These are phyloP conservation scores for Trichoderma sp. DNA, from an alignment of 2,329 filamentous ascomycete species.

Conservation along the genomic window DNA sequence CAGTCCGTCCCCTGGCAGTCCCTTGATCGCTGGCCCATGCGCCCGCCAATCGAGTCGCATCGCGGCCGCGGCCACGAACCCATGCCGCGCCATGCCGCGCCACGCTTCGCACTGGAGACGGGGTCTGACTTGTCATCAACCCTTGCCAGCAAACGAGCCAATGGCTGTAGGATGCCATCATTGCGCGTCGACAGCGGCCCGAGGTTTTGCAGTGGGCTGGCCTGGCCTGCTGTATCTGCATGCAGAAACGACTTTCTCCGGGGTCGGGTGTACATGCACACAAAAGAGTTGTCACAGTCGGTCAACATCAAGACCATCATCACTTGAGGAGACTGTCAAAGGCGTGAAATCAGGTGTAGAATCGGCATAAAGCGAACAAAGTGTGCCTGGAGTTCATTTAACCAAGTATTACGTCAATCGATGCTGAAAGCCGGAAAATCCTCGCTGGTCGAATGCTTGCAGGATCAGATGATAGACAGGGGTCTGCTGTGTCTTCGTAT, in stretches of 20 bases:
- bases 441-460: slow-evolving; percentile 3
- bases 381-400: too few species aligned
- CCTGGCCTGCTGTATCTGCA: background rate
- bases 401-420: background rate
- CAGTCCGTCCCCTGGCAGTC: background rate
- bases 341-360: too few species aligned
- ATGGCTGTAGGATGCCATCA: slow-evolving; percentile 18
- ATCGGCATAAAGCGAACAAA: too few species aligned
- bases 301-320: too few species aligned
- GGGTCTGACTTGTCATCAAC: too few species aligned
- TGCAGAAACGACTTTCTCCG: too few species aligned
- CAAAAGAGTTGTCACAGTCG: too few species aligned
- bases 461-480: slow-evolving; percentile 23
- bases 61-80: slow-evolving; percentile 14
- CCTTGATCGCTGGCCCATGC: slow-evolving; percentile 13
- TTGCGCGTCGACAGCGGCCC: slow-evolving; percentile 16
- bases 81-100: background rate
- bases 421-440: background rate
- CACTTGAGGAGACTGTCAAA: too few species aligned
- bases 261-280: too few species aligned
- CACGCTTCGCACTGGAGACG: too few species aligned
- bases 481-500: slow-evolving; percentile 14
- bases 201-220: background rate
- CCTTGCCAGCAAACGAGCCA: slow-evolving; percentile 3
- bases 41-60: slow-evolving; percentile 21